Conservation (phyloP, 2,329 filamentous ascomycete genomes). For the Penicillium sp. region DNA sequence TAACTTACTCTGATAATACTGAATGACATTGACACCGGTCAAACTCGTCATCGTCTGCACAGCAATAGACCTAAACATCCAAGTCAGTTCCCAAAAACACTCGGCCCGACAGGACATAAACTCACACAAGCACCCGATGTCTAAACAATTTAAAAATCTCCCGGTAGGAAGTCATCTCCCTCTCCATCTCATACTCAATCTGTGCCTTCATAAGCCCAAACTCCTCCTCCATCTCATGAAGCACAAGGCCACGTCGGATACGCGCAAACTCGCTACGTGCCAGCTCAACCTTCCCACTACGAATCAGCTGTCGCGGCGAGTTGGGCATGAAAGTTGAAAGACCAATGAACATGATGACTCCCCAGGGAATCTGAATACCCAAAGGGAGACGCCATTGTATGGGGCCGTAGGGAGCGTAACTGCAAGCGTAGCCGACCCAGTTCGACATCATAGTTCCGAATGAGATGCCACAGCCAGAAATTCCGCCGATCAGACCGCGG, state of each 20-base stretch:
- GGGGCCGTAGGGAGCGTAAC: conserved; percentile 53
- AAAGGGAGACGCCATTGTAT: conserved; percentile 57
- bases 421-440: conserved; percentile 57
- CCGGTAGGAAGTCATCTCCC: conserved; percentile 52
- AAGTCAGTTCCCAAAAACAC: conserved; percentile 11
- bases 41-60: conserved; percentile 59
- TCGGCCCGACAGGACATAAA: not conserved
- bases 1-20: conserved; percentile 29
- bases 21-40: conserved; percentile 59
- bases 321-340: conserved; percentile 57
- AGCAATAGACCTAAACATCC: conserved; percentile 45
- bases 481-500: conserved; percentile 55
- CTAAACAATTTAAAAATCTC: conserved; percentile 55
- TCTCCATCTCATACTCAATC: conserved; percentile 57
- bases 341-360: conserved; percentile 54
- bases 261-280: conserved; percentile 50
- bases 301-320: conserved; percentile 55
- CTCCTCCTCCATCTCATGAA: conserved; percentile 49
- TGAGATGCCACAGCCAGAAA: conserved; percentile 55
- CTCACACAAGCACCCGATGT: conserved; percentile 51
- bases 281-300: conserved; percentile 49
- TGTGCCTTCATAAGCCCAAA: conserved; percentile 55
- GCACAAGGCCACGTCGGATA: conserved; percentile 49
- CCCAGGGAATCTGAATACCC: conserved; percentile 57
- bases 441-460: conserved; percentile 58